Percentiles rank a stretch among this genome's conserved stretches.
Evolutionary conservation across 441 rosid species (phyloP).

Genomic region (Croton setiger): DNA sequence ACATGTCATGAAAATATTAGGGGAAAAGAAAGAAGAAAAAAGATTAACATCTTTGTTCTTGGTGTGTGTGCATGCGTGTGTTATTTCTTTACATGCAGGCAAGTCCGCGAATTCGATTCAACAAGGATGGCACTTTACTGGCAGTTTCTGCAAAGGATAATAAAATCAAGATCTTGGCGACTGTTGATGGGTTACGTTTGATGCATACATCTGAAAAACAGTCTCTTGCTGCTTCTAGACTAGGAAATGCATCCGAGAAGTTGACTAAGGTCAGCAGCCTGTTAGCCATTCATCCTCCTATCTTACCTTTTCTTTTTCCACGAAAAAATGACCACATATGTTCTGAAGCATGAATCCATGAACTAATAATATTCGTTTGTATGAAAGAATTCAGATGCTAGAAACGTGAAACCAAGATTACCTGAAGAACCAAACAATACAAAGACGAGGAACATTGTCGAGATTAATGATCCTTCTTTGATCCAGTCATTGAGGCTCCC

Average conservation of each 20-base stretch:
- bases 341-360: not conserved
- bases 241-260: constrained; percentile 30
- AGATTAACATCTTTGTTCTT: not conserved
- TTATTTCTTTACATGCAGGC: constrained; percentile 35
- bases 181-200: constrained; percentile 50
- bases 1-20: not conserved
- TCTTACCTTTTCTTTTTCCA: not conserved
- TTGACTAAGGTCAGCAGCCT: constrained; percentile 25
- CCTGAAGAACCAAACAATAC: constrained; percentile 45
- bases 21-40: not conserved
- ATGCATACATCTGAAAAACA: constrained; percentile 43
- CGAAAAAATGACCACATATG: too few relatives aligned
- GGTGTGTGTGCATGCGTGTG: not conserved
- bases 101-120: constrained; percentile 63
- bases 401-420: constrained; percentile 42
- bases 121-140: constrained; percentile 58
- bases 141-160: constrained; percentile 68
- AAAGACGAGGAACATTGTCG: constrained; percentile 47
- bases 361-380: constrained; percentile 8
- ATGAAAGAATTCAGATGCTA: constrained; percentile 52
- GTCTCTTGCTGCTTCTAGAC: constrained; percentile 32
- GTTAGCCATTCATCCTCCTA: too few relatives aligned
- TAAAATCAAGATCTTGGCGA: constrained; percentile 58
- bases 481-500: constrained; percentile 56
- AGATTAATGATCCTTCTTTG: constrained; percentile 61